Evolutionary conservation across 2,329 filamentous ascomycete species (phyloP), one percentile per base, ranked within the genome.

Genomic region (Botrytis paeoniae): DNA sequence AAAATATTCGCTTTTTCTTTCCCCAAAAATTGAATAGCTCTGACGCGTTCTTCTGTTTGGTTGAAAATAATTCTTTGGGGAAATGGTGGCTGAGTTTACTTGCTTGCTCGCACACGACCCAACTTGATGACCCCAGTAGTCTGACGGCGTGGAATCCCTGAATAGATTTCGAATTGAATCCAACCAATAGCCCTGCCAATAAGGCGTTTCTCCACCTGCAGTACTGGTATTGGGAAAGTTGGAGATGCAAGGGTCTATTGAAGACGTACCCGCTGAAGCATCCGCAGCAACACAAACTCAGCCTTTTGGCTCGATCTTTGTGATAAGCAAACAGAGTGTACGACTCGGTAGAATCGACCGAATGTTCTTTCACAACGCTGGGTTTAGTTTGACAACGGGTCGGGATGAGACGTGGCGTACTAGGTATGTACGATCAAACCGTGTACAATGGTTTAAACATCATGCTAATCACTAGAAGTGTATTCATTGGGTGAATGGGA

Each of bases 281-380:
- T 73, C 73, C 73, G 75, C 74, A 72, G 74, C 73, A 66, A 76
- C 74, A 77, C 77, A 74, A 77, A 73, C 73, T 74, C 68, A 68
- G 65, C 69, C 57, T 57, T 63, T 71, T 73, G 61, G 72, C 61
- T 51, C 62, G 62, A 60, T 65, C 41, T 69, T 62, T 54, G 71
- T 78, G 77, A 74, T 75, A 76, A 76, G 74, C 74, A 76, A 76
- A 74, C 71, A 51, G 66, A 75, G 43, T 61, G 75, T 75, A 48
- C 75, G 63, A 78, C 76, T 79, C 75, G 76, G 74, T 68, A 73
- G 74, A 73, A 69, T 41, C 71, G 71, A 73, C 71, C 70, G 57
- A 73, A 73, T 63, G 71, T 70, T 73, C 64, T 73, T 72, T 62
- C 68, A 51, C 54, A 62, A 70, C 65, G 65, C 39, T 59, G 61